Base-by-base conservation (phyloP, 441 rosid species). In the Populus hybrid region DNA sequence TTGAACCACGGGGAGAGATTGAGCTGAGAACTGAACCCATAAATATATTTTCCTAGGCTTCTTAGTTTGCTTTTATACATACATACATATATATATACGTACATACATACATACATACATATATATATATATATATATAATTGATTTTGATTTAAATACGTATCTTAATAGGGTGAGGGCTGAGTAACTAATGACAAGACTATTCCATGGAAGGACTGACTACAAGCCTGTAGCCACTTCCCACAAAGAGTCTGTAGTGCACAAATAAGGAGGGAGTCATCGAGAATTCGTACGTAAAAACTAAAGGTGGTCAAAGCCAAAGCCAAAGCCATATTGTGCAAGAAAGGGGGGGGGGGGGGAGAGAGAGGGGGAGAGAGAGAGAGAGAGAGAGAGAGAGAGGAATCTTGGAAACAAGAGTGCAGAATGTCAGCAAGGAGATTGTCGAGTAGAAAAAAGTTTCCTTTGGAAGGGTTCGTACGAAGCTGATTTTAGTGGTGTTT, bases 381-480 rank as follows among this genome's bases (percentile, higher is more conserved):
- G 42, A 34, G 75, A 54, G 38, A 0, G 40, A 8, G 10, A 23
- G 20, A 2, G 42, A 2, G 42, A 34, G 75, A 54, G 38, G 82
- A 84, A 78, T 72, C 40, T 83, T 81, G 91, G 86, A 76, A 88
- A 81, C 89, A 84, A 18, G 78, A 85, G 78, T 80, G 87, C 88
- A 85, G 86, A 87, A 88, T 87, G 90, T 88, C 89, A 90, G 89
- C 87, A 70, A 86, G 81, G 75, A 79, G 85, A 77, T 76, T 81
- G 86, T 81, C 86, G 75, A 14, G 81, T 79, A 82, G 77, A 65
- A 83, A 84, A 80, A 63, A 40, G 61, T 78, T 78, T 40, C n/a
- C 63, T 76, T 69, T 69, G 76, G 38, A 67, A 77, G 76, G 70
- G 69, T 38, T 38, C 85, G 79, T 72, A 76, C 73, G 73, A 76